Evolutionary conservation across 495 filamentous ascomycete genomes (phyloP), one percentile per base, ranked within the genome.

Genomic region (Oidiodendron maius): DNA sequence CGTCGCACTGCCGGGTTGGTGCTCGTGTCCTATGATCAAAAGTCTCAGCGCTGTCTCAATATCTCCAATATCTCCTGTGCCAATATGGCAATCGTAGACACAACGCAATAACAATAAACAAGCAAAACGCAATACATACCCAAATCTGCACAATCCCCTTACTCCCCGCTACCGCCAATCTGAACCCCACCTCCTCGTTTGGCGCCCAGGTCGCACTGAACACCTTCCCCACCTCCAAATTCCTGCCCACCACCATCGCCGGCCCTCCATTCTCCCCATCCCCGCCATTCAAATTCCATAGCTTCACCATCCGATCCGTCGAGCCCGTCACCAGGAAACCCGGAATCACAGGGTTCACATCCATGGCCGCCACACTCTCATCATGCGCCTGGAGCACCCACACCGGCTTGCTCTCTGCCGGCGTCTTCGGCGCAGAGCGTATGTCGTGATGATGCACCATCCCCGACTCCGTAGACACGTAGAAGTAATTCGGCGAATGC

Each of bases 251-350:
- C 0, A 99, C 88, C 78, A 99, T 86, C 51, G 80, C 84, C 3
- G 91, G 91, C 0, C 82, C 82, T 34, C 75, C 70, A n/a, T 85
- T 60, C 51, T 82, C 76, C n/a, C n/a, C n/a, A n/a, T n/a, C n/a
- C n/a, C n/a, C n/a, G n/a, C n/a, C n/a, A n/a, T n/a, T n/a, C 46
- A 95, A 79, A 62, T 95, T 95, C 93, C 93, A 99, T 37, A 99
- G 72, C 75, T 99, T 99, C 38, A 97, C 89, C 18, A 83, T 82
- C 74, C 88, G 91, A 69, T 97, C 93, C 11, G 84, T 86, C 1
- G 89, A 95, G 1, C 89, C 93, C 6, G 93, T 96, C 3, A 78
- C 94, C 57, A 99, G 71, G 73, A 88, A 96, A 8, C 91, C 93
- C 1, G 93, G 93, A 48, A 99, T 87, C 30, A 78, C 66, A 1